Conservation (phyloP, 2,329 filamentous ascomycete species). For the Neopestalotiopsis clavispora region DNA sequence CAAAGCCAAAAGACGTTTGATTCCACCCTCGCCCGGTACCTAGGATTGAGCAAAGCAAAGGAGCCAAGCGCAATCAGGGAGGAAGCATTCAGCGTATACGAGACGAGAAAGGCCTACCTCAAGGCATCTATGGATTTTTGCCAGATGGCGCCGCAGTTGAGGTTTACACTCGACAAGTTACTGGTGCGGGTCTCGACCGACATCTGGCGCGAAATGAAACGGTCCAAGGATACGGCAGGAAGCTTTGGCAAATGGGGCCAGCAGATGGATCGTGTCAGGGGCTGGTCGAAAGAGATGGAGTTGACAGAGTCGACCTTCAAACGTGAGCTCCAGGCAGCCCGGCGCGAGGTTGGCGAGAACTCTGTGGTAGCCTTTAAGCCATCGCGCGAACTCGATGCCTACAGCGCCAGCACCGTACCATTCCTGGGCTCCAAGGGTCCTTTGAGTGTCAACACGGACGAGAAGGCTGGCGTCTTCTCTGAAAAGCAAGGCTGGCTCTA, state of each 20-base stretch:
- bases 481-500: conserved; percentile 98
- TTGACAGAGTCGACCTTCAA: conserved; percentile 82
- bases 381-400: conserved; percentile 91
- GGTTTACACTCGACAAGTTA: conserved; percentile 82
- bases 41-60: conserved; percentile 87
- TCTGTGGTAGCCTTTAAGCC: conserved; percentile 75
- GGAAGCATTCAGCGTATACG: conserved; percentile 94
- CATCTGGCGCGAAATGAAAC: conserved; percentile 85
- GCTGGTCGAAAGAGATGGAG: conserved; percentile 96
- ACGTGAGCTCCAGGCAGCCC: conserved; percentile 77
- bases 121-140: conserved; percentile 95
- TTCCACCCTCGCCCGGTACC: conserved; percentile 78
- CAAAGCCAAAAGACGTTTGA: conserved; percentile 85
- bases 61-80: conserved; percentile 90
- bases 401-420: conserved; percentile 86
- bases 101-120: conserved; percentile 87
- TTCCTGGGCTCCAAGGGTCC: conserved; percentile 77
- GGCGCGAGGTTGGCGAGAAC: conserved; percentile 81
- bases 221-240: conserved; percentile 68
- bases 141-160: conserved; percentile 82
- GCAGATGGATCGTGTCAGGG: conserved; percentile 90
- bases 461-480: conserved; percentile 53
- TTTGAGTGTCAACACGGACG: conserved; percentile 63
- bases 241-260: conserved; percentile 70
- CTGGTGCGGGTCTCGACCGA: conserved; percentile 85